These are phyloP conservation scores for Aciculosporium take DNA, from an alignment of 2,329 filamentous ascomycete genomes.

Conservation along the genomic window DNA sequence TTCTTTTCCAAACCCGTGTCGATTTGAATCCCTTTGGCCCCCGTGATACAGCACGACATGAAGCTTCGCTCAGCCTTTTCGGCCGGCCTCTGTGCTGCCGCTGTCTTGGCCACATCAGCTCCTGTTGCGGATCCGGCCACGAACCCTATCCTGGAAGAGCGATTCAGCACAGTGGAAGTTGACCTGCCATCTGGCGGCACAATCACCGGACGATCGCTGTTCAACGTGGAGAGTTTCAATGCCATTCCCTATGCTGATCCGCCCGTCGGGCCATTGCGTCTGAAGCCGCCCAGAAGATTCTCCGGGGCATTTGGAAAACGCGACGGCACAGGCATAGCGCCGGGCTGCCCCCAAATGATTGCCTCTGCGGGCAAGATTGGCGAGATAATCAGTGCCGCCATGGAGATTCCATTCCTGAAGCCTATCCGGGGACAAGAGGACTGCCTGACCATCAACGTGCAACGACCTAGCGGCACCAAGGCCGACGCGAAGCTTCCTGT, in stretches of 20 bases:
- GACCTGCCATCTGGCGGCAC: constrained; percentile 43
- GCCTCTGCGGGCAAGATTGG: constrained; percentile 32
- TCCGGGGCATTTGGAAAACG: constrained; percentile 43
- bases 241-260: constrained; percentile 64
- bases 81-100: constrained; percentile 6
- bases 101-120: constrained; percentile 11
- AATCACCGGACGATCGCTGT: constrained; percentile 31
- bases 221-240: constrained; percentile 50
- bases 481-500: constrained; percentile 46
- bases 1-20: neutral
- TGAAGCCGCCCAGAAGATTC: constrained; percentile 51
- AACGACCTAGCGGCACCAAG: constrained; percentile 42
- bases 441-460: constrained; percentile 47
- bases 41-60: neutral
- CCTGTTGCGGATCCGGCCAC: constrained; percentile 9
- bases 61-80: neutral
- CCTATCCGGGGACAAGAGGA: constrained; percentile 43
- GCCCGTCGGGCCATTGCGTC: constrained; percentile 49
- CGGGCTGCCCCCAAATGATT: constrained; percentile 59
- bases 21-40: too few relatives aligned
- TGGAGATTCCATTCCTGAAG: constrained; percentile 45
- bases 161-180: constrained; percentile 35
- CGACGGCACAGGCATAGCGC: constrained; percentile 41
- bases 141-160: constrained; percentile 18
- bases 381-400: constrained; percentile 32